Percentiles rank a stretch among this genome's conserved stretches.
phyloP scores from a whole-genome alignment of 1,139 yeast genomes.

The Suhomyces atakaporum region DNA sequence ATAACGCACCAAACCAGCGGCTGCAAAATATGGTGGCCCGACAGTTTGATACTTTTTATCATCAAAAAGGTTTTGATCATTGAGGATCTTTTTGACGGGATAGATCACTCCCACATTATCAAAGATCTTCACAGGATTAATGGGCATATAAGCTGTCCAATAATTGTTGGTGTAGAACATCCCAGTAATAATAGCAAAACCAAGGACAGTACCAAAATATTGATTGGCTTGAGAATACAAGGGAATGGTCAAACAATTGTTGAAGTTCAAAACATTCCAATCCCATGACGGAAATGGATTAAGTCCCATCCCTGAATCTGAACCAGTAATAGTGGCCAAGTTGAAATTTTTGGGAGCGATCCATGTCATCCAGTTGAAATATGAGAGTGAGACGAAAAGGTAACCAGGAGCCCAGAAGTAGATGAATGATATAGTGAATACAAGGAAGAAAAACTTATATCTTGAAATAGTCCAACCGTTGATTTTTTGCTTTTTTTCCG shows the following conservation, averaged over 20 bases:
- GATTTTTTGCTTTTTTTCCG: slow-evolving; percentile 18
- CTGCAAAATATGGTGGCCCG: slow-evolving; percentile 47
- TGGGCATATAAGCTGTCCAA: slow-evolving; percentile 22
- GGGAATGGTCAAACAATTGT: slow-evolving; percentile 15
- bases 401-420: slow-evolving; percentile 25
- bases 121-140: slow-evolving; percentile 17
- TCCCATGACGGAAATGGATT: slow-evolving; percentile 23
- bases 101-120: slow-evolving; percentile 19
- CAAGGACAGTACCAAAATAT: slow-evolving; percentile 18
- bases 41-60: slow-evolving; percentile 20
- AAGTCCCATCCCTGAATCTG: slow-evolving; percentile 18
- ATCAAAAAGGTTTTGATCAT: slow-evolving; percentile 16
- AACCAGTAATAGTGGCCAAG: slow-evolving; percentile 20
- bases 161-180: slow-evolving; percentile 19
- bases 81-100: slow-evolving; percentile 15
- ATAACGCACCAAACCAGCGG: slow-evolving; percentile 26
- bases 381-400: slow-evolving; percentile 18
- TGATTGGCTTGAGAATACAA: slow-evolving; percentile 16
- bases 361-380: slow-evolving; percentile 26
- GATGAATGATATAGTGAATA: slow-evolving; percentile 15
- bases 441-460: slow-evolving; percentile 18
- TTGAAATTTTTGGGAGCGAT: slow-evolving; percentile 21
- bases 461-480: slow-evolving; percentile 24
- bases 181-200: slow-evolving; percentile 17
- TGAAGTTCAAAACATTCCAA: slow-evolving; percentile 18